Evolutionary conservation across 2,329 filamentous ascomycete genomes (phyloP), one percentile per base, ranked within the genome.

Genomic region (Hirsutella thompsonii): DNA sequence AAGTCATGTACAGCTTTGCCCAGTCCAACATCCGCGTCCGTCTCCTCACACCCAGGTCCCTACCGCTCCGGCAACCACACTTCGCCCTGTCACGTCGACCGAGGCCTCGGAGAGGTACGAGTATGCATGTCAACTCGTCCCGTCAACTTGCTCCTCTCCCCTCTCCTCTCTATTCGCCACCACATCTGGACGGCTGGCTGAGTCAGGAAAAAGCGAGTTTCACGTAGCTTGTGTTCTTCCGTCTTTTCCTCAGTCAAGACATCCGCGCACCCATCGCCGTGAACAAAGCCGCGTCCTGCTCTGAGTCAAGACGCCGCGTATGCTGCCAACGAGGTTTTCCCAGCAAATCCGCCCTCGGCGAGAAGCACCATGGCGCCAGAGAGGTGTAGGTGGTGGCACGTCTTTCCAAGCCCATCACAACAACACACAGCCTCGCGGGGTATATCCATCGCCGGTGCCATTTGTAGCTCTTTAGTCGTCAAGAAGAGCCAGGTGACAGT

Each of bases 401-500:
- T 20, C 30, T 40, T 34, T 45, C 49, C 49, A 50, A 58, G 53
- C 56, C 58, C 57, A 54, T 55, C 56, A 57, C 46, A 47, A 52
- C 50, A 49, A 59, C 57, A 55, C 57, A 56, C 52, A 57, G 56
- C 55, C 54, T 60, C 58, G 52, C 54, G 55, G 58, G 59, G 59
- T 62, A 62, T 62, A 62, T 62, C 59, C 59, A 59, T 62, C 59
- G 57, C 58, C 57, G 56, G 56, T 59, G 59, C 55, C 57, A 50
- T 57, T 58, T 49, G 57, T 47, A 55, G 53, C 49, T 57, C 53
- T 52, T 57, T 53, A 42, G 43, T 52, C 50, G 54, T 56, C 48
- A 54, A 53, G 48, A 56, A 58, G 58, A 59, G 53, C 55, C 54
- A 58, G 47, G 53, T 58, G 52, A 58, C 55, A 56, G 47, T 46